phyloP scores from a whole-genome alignment of 768 basidiomycete genomes.

The Tubosaeta sp. region DNA sequence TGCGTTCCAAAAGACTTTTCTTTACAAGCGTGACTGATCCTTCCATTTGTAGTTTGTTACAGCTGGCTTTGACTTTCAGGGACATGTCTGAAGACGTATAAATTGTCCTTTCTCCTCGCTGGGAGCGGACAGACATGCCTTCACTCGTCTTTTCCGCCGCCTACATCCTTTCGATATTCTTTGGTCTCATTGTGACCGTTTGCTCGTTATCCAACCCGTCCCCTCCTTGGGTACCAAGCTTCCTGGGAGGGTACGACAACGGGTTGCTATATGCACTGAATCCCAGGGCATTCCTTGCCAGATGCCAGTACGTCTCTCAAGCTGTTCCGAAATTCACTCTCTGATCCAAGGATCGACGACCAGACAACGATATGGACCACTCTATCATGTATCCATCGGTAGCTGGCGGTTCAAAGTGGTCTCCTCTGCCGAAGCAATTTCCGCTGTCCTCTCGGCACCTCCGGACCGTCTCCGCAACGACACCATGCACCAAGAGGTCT shows the following conservation, averaged over 20 bases:
- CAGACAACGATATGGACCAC: conserved; percentile 14
- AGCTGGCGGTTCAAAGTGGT: conserved; percentile 12
- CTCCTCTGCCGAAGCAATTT: conserved; percentile 12
- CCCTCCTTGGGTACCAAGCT: conserved; percentile 7
- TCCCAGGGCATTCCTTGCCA: conserved; percentile 12
- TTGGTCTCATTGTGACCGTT: not conserved
- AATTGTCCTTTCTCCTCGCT: not conserved
- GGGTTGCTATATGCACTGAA: conserved; percentile 11
- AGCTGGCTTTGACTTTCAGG: not conserved
- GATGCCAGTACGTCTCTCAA: conserved; percentile 21
- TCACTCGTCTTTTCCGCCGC: not conserved
- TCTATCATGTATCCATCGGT: conserved; percentile 18
- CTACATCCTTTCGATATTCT: not conserved
- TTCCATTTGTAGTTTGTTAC: not conserved
- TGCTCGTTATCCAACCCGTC: not conserved
- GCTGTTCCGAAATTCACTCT: no score
- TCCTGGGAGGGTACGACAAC: conserved; percentile 16
- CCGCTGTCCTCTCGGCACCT: conserved; percentile 5
- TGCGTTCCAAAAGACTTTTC: not conserved
- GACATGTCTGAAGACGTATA: not conserved
- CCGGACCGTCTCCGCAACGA: conserved; percentile 9
- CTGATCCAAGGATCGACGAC: no score
- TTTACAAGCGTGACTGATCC: not conserved
- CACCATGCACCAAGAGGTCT: conserved; percentile 7
- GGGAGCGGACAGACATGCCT: not conserved